phyloP scores from a whole-genome alignment of 2,329 filamentous ascomycete genomes.

The Pseudogymnoascus sp. region DNA sequence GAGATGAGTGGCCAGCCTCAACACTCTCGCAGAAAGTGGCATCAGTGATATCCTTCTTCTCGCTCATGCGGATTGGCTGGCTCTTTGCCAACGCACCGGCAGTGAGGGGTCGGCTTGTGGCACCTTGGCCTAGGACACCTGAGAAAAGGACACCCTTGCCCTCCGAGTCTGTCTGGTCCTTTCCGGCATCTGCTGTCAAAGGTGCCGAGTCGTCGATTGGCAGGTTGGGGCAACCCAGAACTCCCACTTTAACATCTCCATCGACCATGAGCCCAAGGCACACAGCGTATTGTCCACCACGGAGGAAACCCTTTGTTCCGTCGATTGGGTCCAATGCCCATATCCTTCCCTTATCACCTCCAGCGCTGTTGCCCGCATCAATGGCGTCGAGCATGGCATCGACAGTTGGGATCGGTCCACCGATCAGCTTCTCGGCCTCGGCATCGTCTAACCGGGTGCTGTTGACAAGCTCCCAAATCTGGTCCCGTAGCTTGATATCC shows the following conservation, averaged over 20 bases:
- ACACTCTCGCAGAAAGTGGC: conserved; percentile 97
- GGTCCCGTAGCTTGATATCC: conserved; percentile 58
- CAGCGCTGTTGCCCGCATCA: conserved; percentile 59
- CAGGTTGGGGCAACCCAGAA: conserved; percentile 91
- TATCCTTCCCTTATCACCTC: conserved; percentile 67
- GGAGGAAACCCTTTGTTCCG: conserved; percentile 92
- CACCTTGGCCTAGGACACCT: conserved; percentile 70
- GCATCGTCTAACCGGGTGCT: conserved; percentile 59
- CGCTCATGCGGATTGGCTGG: conserved; percentile 70
- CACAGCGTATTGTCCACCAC: conserved; percentile 94
- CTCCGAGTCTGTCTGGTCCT: conserved; percentile 62
- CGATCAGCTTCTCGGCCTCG: conserved; percentile 57
- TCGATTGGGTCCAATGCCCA: conserved; percentile 98
- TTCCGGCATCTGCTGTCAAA: conserved; percentile 62
- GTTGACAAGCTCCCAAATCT: conserved; percentile 79
- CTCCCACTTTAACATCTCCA: conserved; percentile 87
- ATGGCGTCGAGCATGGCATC: conserved; percentile 61
- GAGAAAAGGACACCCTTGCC: conserved; percentile 84
- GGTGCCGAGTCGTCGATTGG: conserved; percentile 72
- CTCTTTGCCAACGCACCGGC: conserved; percentile 43
- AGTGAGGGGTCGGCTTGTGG: conserved; percentile 66
- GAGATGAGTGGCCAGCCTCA: conserved; percentile 84
- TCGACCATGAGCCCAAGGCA: conserved; percentile 88
- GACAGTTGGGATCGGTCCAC: conserved; percentile 56
- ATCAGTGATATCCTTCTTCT: conserved; percentile 61